Base-by-base conservation (phyloP, 192 early-diverging fungal species). In the Coemansia sp. region DNA sequence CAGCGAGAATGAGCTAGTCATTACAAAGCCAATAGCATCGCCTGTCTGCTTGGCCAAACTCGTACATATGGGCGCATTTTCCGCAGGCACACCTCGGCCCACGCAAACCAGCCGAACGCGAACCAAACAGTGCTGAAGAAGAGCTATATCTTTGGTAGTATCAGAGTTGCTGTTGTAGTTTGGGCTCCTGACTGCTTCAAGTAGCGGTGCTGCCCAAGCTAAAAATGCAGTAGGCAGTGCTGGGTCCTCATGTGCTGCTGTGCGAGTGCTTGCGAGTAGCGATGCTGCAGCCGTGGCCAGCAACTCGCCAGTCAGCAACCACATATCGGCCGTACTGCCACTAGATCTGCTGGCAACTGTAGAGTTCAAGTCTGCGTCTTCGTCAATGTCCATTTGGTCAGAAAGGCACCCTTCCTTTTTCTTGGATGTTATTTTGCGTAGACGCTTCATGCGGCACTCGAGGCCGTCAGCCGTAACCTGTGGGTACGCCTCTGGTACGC, bases 1-100 rank as follows among this genome's bases (percentile, higher is more conserved):
- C 14, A 80, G 77, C 22, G 77, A 80, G 24, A 74, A 80, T 24
- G 77, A 80, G 27, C 71, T 67, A 8, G 71, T 66, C 56, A 68
- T 74, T 37, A 74, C 65, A 41, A 74, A 80, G 29, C 77, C 77
- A 23, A 80, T 69, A 14, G 48, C 41, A 29, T 65, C 59, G 23
- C 65, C 53, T 16, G 39, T 4, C 6, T 18, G 24, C 53, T 26
- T 6, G 1, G 52, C 43, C 7, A 43, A n/a, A 32, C 19, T 18
- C n/a, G 65, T 16, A 35, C 68, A 76, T 10, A 80, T 61, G 3
- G 71, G 72, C 26, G 77, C 68, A 50, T 73, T 74, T 20, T 53
- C 62, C 2, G 50, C 72, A n/a, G 63, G 68, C 27, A 66, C 64
- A 41, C 77, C 77, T n/a, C 77, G 71, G 43, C 64, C 68, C n/a